These are phyloP conservation scores for Glaciozyma martinii DNA, from an alignment of 768 basidiomycete species.

Conservation along the genomic window DNA sequence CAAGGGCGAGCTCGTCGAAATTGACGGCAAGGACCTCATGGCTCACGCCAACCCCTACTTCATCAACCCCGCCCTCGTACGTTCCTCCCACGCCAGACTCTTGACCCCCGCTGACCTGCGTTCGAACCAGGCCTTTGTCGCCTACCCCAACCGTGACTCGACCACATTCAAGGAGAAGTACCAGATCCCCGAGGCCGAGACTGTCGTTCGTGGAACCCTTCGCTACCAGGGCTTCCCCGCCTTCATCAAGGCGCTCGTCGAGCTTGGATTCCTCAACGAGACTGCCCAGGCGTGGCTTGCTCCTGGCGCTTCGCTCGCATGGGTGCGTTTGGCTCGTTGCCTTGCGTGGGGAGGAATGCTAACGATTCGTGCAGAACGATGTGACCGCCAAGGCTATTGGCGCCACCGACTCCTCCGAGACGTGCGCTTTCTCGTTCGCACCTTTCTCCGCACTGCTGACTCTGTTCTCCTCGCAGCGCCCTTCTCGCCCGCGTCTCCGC, in stretches of 20 bases:
- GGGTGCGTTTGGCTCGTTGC: slow-evolving; percentile 43
- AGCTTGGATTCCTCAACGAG: slow-evolving; percentile 77
- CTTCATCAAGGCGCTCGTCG: slow-evolving; percentile 78
- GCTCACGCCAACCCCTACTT: slow-evolving; percentile 80
- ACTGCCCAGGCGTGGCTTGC: slow-evolving; percentile 64
- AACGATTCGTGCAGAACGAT: slow-evolving; percentile 42
- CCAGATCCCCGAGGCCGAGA: slow-evolving; percentile 86
- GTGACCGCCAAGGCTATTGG: slow-evolving; percentile 51
- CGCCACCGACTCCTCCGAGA: too few relatives aligned
- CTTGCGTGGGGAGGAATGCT: not conserved
- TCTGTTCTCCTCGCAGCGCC: slow-evolving; percentile 44
- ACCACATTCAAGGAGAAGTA: slow-evolving; percentile 84
- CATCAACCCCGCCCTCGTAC: slow-evolving; percentile 74
- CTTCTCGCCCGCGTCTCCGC: slow-evolving; percentile 63
- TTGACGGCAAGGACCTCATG: slow-evolving; percentile 82
- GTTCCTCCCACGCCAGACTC: not conserved
- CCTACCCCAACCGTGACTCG: slow-evolving; percentile 94
- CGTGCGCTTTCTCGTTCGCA: slow-evolving; percentile 41
- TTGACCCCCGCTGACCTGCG: not conserved
- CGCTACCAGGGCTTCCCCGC: slow-evolving; percentile 95
- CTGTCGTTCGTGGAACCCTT: slow-evolving; percentile 82
- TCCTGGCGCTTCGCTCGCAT: slow-evolving; percentile 54
- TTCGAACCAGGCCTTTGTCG: slow-evolving; percentile 60
- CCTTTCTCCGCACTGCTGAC: not conserved
- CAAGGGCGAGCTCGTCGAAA: slow-evolving; percentile 53